Evolutionary conservation across 129 eudicot species (phyloP).

Genomic region (Erigeron canadensis): DNA sequence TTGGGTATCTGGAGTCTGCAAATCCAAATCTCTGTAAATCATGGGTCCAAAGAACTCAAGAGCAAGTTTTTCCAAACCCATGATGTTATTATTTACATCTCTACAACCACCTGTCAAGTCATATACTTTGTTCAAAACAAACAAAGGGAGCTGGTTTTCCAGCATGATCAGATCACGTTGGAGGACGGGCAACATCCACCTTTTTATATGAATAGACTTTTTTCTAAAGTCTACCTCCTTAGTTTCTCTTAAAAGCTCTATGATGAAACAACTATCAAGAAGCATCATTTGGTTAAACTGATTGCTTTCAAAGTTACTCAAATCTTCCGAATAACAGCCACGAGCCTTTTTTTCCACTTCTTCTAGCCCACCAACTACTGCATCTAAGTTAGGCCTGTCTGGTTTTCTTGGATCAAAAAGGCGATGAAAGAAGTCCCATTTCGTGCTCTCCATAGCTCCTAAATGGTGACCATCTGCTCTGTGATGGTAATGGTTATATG

Average conservation of each 20-base stretch:
- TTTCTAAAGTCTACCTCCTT: not conserved
- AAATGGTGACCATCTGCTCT: slow-evolving; percentile 12
- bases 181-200: slow-evolving; percentile 44
- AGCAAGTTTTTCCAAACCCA: slow-evolving; percentile 26
- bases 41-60: slow-evolving; percentile 28
- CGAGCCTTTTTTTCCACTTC: slow-evolving; percentile 32
- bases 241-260: slow-evolving; percentile 28
- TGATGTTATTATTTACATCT: no score
- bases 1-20: not conserved
- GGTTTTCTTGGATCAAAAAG: slow-evolving; percentile 27
- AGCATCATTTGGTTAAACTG: slow-evolving; percentile 33
- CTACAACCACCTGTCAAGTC: slow-evolving; percentile 18
- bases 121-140: slow-evolving; percentile 24
- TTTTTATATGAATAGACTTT: not conserved
- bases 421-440: slow-evolving; percentile 28
- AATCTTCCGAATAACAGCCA: slow-evolving; percentile 24
- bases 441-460: slow-evolving; percentile 29
- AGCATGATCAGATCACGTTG: slow-evolving; percentile 46
- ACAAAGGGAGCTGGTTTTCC: slow-evolving; percentile 36
- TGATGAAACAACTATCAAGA: slow-evolving; percentile 39
- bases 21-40: slow-evolving; percentile 26
- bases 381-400: slow-evolving; percentile 1
- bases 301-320: slow-evolving; percentile 7
- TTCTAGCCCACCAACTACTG: not conserved
- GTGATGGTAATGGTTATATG: slow-evolving; percentile 46